These are phyloP conservation scores for Boletus patriciae DNA, from an alignment of 768 basidiomycete genomes.

Conservation along the genomic window DNA sequence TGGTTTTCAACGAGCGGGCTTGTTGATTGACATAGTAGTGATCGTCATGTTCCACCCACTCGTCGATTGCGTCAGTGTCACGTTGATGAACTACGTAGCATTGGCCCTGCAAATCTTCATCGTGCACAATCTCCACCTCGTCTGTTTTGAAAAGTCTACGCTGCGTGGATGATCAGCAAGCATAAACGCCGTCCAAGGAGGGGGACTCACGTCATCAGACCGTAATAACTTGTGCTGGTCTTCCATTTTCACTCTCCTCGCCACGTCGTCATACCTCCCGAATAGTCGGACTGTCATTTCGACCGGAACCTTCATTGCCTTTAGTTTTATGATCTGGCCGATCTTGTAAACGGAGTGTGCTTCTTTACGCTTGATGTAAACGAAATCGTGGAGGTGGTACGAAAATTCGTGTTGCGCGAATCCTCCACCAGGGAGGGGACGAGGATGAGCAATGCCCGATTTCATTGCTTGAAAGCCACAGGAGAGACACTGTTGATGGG, in stretches of 20 bases:
- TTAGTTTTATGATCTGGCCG: constrained; percentile 53
- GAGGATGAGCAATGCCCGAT: constrained; percentile 24
- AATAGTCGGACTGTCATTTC: constrained; percentile 44
- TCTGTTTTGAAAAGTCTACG: constrained; percentile 44
- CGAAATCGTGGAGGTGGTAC: constrained; percentile 62
- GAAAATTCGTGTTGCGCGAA: constrained; percentile 41
- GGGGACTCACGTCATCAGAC: constrained; percentile 44
- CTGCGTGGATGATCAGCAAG: constrained; percentile 19
- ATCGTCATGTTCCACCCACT: constrained; percentile 53
- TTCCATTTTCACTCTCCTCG: constrained; percentile 20
- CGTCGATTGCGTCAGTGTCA: constrained; percentile 31
- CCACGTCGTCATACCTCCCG: constrained; percentile 46
- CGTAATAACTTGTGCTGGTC: constrained; percentile 17
- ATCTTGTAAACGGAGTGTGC: constrained; percentile 42
- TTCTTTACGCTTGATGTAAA: constrained; percentile 48
- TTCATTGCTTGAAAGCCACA: constrained; percentile 42
- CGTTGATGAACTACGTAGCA: constrained; percentile 48
- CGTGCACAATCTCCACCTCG: constrained; percentile 24
- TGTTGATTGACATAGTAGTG: constrained; percentile 55
- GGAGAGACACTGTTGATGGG: constrained; percentile 46
- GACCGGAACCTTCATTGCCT: constrained; percentile 20
- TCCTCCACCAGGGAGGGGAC: constrained; percentile 33
- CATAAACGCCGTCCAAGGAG: background rate
- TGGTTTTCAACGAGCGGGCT: constrained; percentile 19
- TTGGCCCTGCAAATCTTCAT: constrained; percentile 50